Evolutionary conservation across 2,329 filamentous ascomycete genomes (phyloP).

Genomic region (Thielaviopsis euricoi): DNA sequence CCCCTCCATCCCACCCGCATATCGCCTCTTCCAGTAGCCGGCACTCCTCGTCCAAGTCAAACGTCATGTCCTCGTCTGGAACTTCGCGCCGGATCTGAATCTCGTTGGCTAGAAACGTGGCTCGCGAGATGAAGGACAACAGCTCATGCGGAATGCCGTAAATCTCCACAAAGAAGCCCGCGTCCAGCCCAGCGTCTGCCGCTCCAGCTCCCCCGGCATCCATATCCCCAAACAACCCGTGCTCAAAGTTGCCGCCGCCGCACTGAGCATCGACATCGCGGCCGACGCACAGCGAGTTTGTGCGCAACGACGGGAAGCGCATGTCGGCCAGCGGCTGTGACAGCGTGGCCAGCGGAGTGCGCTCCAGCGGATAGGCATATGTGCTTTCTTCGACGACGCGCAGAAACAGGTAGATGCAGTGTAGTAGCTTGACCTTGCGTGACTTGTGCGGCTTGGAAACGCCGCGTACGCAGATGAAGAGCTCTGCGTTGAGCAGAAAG

Average conservation of each 20-base stretch:
- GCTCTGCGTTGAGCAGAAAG: conserved; percentile 26
- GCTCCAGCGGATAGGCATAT: conserved; percentile 14
- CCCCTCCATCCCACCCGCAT: conserved; percentile 1
- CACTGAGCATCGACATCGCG: conserved; percentile 28
- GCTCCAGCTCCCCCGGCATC: not conserved
- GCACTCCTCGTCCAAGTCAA: conserved; percentile 18
- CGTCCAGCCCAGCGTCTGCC: conserved; percentile 16
- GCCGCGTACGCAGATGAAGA: conserved; percentile 24
- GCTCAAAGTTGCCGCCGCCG: conserved; percentile 17
- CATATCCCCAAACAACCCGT: conserved; percentile 13
- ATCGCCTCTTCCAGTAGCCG: conserved; percentile 9
- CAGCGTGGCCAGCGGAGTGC: conserved; percentile 2
- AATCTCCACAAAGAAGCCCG: conserved; percentile 27
- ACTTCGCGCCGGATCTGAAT: conserved; percentile 17
- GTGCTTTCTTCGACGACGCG: conserved; percentile 29
- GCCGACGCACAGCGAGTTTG: conserved; percentile 22
- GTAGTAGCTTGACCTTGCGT: conserved; percentile 25
- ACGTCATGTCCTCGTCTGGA: conserved; percentile 14
- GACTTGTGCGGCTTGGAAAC: conserved; percentile 22
- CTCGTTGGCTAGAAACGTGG: conserved; percentile 26
- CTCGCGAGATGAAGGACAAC: conserved; percentile 24
- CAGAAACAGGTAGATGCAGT: conserved; percentile 30
- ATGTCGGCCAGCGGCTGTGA: conserved; percentile 13
- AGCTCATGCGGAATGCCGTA: conserved; percentile 27
- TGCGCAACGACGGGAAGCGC: conserved; percentile 16